Conservation (phyloP, 2,329 filamentous ascomycete species). For the Fusarium decemcellulare region DNA sequence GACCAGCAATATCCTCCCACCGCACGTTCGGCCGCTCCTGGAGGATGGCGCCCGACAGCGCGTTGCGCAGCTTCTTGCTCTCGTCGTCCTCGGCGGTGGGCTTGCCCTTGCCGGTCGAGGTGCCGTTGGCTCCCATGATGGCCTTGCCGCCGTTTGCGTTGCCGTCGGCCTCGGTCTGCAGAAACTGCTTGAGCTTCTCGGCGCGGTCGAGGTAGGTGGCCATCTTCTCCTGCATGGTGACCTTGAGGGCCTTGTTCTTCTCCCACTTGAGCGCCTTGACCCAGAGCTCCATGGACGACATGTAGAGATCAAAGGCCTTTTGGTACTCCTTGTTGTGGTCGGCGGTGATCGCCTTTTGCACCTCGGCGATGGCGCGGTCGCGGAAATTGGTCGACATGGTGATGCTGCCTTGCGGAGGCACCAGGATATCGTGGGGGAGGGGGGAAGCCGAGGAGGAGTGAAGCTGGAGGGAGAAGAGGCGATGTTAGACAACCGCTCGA, state of each 20-base stretch:
- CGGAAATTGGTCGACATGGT: constrained; percentile 97
- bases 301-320: constrained; percentile 96
- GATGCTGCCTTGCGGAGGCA: constrained; percentile 39
- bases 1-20: constrained; percentile 97
- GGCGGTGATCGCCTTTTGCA: constrained; percentile 97
- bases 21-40: constrained; percentile 96
- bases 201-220: constrained; percentile 98
- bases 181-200: constrained; percentile 95
- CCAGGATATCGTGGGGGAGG: constrained; percentile 36
- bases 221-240: constrained; percentile 96
- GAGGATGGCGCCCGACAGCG: constrained; percentile 91
- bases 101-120: constrained; percentile 72
- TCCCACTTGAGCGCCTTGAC: constrained; percentile 99
- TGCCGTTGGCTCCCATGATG: constrained; percentile 78
- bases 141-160: constrained; percentile 76
- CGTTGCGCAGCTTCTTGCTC: constrained; percentile 93
- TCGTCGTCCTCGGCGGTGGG: constrained; percentile 85
- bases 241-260: constrained; percentile 97
- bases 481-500: neutral
- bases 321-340: constrained; percentile 98
- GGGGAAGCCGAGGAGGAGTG: constrained; percentile 12
- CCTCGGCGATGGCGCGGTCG: constrained; percentile 94
- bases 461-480: neutral
- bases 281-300: constrained; percentile 95
- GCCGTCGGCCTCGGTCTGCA: constrained; percentile 82